Evolutionary conservation across 805 yeast species (phyloP).

Genomic region (Candida chilensis): DNA sequence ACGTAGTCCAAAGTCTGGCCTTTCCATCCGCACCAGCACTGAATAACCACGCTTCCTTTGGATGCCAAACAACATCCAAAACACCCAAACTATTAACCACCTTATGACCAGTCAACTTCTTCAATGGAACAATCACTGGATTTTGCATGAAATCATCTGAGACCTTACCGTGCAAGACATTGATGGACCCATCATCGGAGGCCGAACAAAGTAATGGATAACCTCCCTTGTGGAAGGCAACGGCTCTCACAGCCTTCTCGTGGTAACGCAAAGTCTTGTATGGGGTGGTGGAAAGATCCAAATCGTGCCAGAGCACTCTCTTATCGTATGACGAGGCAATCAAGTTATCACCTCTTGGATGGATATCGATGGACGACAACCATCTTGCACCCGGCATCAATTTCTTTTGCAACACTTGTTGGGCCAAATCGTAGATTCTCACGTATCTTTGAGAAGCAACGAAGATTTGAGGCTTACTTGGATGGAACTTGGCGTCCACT

Average conservation of each 20-base stretch:
- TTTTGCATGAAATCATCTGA: slow-evolving; percentile 93
- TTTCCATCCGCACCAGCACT: slow-evolving; percentile 96
- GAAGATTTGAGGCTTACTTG: slow-evolving; percentile 86
- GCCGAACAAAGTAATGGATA: slow-evolving; percentile 92
- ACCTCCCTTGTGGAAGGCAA: slow-evolving; percentile 75
- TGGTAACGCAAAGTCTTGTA: slow-evolving; percentile 94
- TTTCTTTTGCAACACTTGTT: slow-evolving; percentile 76
- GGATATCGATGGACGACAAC: slow-evolving; percentile 86
- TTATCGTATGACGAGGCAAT: slow-evolving; percentile 90
- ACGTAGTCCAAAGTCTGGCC: slow-evolving; percentile 95
- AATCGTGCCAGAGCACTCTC: slow-evolving; percentile 95
- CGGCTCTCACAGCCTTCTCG: slow-evolving; percentile 86
- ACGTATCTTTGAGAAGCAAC: slow-evolving; percentile 92
- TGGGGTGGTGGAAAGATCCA: slow-evolving; percentile 82
- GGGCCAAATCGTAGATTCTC: slow-evolving; percentile 82
- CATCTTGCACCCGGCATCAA: slow-evolving; percentile 93
- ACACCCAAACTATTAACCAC: slow-evolving; percentile 78
- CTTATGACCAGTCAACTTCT: slow-evolving; percentile 88
- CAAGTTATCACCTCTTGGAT: slow-evolving; percentile 93
- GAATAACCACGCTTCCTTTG: slow-evolving; percentile 96
- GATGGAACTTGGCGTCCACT: slow-evolving; percentile 96
- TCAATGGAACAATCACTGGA: slow-evolving; percentile 91
- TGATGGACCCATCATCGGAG: slow-evolving; percentile 88
- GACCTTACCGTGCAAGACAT: slow-evolving; percentile 93
- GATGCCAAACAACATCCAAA: slow-evolving; percentile 88